Percentiles rank a stretch among this genome's conserved stretches.
These are phyloP conservation scores for Pythium biforme DNA, from an alignment of 352 stramenopile species.

Conservation along the genomic window DNA sequence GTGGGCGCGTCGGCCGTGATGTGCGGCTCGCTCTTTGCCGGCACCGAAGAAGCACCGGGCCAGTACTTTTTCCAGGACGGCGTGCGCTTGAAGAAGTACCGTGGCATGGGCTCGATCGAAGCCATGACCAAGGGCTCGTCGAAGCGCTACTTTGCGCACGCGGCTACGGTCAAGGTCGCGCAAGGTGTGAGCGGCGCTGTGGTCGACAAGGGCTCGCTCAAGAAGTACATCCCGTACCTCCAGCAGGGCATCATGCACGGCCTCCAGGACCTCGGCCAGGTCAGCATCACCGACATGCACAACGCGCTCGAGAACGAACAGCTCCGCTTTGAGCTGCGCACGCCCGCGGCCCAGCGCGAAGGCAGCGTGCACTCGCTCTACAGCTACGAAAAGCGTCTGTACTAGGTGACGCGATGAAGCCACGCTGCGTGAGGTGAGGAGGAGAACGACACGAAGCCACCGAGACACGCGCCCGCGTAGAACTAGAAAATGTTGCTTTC, in stretches of 20 bases:
- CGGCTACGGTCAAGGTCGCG: conserved; percentile 96
- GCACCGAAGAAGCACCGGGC: conserved; percentile 98
- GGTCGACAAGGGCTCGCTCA: conserved; percentile 98
- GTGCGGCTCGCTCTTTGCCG: conserved; percentile 99
- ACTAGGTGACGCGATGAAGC: conserved; percentile 36
- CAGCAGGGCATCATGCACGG: conserved; percentile 98
- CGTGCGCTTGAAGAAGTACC: conserved; percentile 99
- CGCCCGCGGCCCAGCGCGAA: conserved; percentile 98
- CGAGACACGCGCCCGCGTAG: conserved; percentile 3
- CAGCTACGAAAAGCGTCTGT: conserved; percentile 95
- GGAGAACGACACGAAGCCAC: neutral
- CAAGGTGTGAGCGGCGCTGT: conserved; percentile 99
- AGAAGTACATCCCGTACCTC: conserved; percentile 99
- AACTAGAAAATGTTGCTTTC: conserved; percentile 30
- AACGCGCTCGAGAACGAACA: conserved; percentile 72
- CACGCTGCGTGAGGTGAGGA: conserved; percentile 9
- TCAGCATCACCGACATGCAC: conserved; percentile 90
- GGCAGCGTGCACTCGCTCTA: conserved; percentile 98
- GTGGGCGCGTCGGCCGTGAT: conserved; percentile 98
- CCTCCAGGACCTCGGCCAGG: conserved; percentile 96
- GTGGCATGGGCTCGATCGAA: conserved; percentile 99
- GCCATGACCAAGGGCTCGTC: conserved; percentile 97
- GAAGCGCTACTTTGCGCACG: conserved; percentile 91
- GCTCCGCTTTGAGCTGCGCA: conserved; percentile 97
- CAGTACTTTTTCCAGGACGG: conserved; percentile 99